Conservation (phyloP, 495 filamentous ascomycete species). For the Glonium stellatum region DNA sequence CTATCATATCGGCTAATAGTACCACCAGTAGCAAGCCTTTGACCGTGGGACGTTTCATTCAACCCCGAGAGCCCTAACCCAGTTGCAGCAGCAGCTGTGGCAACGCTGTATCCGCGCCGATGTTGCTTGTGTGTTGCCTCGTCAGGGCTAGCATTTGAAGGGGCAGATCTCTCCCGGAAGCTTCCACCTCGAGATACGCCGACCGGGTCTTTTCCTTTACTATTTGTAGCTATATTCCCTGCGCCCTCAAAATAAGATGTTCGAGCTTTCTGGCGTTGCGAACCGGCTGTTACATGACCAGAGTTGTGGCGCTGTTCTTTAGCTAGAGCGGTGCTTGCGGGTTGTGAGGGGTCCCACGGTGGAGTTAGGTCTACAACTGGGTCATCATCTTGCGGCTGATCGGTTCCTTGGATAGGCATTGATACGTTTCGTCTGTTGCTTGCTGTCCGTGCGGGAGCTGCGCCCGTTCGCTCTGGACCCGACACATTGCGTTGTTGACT, state of each 20-base stretch:
- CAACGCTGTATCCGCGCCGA: constrained; percentile 11
- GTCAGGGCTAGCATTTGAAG: neutral
- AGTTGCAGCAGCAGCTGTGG: constrained; percentile 6
- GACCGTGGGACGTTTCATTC: constrained; percentile 7
- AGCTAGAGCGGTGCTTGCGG: neutral
- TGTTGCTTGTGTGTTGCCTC: constrained; percentile 1
- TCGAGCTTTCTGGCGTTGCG: constrained; percentile 17
- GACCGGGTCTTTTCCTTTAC: constrained; percentile 22
- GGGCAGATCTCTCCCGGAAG: constrained; percentile 18
- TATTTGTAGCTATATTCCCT: constrained; percentile 3
- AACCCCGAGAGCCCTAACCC: constrained; percentile 24
- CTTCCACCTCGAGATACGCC: constrained; percentile 17
- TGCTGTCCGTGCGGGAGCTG: constrained; percentile 6
- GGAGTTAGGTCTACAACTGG: constrained; percentile 19
- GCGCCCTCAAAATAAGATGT: constrained; percentile 8
- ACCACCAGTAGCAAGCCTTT: constrained; percentile 3
- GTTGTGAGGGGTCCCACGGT: constrained; percentile 21
- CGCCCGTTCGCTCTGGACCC: constrained; percentile 11
- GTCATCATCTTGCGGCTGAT: constrained; percentile 12
- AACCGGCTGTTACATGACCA: constrained; percentile 3
- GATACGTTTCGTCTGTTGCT: constrained; percentile 24
- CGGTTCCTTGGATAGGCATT: constrained; percentile 13
- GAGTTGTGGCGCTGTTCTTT: neutral
- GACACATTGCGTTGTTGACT: constrained; percentile 24
- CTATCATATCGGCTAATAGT: constrained; percentile 22